Evolutionary conservation across 768 basidiomycete species (phyloP), one percentile per base, ranked within the genome.

Genomic region (Cystofilobasidium ferigula): DNA sequence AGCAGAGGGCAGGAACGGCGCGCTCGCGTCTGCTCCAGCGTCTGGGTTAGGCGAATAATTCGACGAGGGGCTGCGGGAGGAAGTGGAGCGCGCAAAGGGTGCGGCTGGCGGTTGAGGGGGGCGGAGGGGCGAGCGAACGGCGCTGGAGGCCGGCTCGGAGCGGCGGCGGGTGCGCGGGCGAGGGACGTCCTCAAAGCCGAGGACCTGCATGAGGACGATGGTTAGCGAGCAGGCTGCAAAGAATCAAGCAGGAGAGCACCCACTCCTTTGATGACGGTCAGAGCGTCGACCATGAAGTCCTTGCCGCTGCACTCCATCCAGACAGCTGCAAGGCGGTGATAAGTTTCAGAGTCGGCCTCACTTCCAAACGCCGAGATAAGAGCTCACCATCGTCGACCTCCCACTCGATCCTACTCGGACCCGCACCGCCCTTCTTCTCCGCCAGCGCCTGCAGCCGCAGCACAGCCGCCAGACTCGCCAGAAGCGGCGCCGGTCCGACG

Each of bases 221-320:
- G 57, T 4, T 7, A 3, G 22, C 30, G 56, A 16, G 3, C 5
- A 42, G 58, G 22, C 4, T 5, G 30, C 40, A n/a, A 16, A 7
- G 42, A 12, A 40, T 16, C 14, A 18, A 40, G 20, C 30, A 14
- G n/a, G 28, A 30, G 14, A 26, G n/a, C 36, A 63, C 61, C 56
- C 28, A 68, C 67, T 2, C 67, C 67, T 40, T 68, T 68, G 24
- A 68, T 61, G 34, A 68, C 67, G 0, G 67, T 61, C 32, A 68
- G 28, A 8, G 67, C 67, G n/a, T 68, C 67, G 28, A 63, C 54
- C 67, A 68, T 62, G 40, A 68, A 68, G 30, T 68, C 67, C n/a
- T 63, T 63, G 7, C 67, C 67, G 30, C 67, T 61, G n/a, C 61
- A 61, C 45, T 68, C 67, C 67, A 68, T 68, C 67, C 67, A 68